Evolutionary conservation across 345 rosid genomes (phyloP).

Genomic region (Passiflora organensis): DNA sequence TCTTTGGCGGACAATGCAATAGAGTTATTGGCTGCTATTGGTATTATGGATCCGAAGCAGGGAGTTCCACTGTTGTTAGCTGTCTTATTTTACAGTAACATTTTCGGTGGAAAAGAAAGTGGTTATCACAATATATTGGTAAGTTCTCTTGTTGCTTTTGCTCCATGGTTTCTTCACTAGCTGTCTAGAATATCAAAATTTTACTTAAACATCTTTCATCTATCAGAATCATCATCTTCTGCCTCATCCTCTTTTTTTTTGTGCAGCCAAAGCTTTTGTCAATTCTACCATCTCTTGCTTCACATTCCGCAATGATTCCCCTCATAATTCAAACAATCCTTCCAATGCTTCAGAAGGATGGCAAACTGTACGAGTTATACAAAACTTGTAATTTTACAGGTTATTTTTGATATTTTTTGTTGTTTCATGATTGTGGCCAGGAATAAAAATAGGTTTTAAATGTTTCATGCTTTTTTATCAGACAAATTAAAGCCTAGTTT

Average conservation of each 20-base stretch:
- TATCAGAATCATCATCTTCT: constrained; percentile 2
- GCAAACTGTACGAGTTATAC: constrained; percentile 51
- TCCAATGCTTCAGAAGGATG: constrained; percentile 74
- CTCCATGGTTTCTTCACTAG: constrained; percentile 6
- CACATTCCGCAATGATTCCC: constrained; percentile 77
- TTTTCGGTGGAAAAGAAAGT: constrained; percentile 51
- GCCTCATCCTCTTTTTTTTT: constrained; percentile 1
- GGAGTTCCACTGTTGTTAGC: constrained; percentile 72
- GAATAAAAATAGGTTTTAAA: too few relatives aligned
- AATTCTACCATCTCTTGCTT: constrained; percentile 81
- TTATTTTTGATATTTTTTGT: too few relatives aligned
- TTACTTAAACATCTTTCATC: constrained; percentile 13
- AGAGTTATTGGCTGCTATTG: constrained; percentile 58
- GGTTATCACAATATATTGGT: constrained; percentile 47
- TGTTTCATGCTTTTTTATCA: too few relatives aligned
- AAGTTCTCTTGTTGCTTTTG: constrained; percentile 30
- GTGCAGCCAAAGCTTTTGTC: constrained; percentile 75
- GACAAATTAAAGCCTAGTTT: too few relatives aligned
- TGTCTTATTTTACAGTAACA: constrained; percentile 66
- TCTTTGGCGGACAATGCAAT: constrained; percentile 46
- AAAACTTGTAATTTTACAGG: constrained; percentile 9
- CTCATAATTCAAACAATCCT: constrained; percentile 70
- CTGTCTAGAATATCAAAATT: constrained; percentile 2
- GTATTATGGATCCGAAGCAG: constrained; percentile 55
- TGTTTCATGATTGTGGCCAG: too few relatives aligned